Evolutionary conservation across 129 eudicot species (phyloP).

Genomic region (Flaveria ramosissima): DNA sequence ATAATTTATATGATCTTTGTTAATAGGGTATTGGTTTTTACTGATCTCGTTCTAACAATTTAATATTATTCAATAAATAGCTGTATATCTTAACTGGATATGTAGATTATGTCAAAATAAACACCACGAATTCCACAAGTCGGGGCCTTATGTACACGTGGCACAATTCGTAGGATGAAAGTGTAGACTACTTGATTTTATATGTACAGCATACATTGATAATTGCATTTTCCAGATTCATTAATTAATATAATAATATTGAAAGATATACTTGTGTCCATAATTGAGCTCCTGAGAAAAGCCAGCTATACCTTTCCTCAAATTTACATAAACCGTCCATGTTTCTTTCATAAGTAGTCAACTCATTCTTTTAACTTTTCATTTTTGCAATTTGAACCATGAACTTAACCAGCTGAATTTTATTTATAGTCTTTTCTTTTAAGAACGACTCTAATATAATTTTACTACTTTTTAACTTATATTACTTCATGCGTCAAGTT

Average conservation of each 20-base stretch:
- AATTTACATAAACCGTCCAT: background rate
- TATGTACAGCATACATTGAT: background rate
- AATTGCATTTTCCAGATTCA: constrained; percentile 7
- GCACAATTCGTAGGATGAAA: background rate
- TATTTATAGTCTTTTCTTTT: background rate
- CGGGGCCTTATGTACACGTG: background rate
- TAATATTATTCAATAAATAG: background rate
- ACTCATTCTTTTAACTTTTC: background rate
- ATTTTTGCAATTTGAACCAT: constrained; percentile 4
- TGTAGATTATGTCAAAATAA: background rate
- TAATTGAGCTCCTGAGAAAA: constrained; percentile 9
- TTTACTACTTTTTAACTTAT: too few species aligned
- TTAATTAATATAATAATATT: background rate
- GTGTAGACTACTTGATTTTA: background rate
- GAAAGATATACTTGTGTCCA: constrained; percentile 11
- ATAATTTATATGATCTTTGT: too few species aligned
- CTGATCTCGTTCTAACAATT: background rate
- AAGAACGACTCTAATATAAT: too few species aligned
- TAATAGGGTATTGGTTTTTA: background rate
- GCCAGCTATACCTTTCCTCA: background rate
- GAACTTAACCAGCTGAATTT: background rate
- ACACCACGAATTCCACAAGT: background rate
- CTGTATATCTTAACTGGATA: background rate
- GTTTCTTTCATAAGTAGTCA: background rate
- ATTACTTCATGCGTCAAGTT: too few species aligned